A percentile compares a stretch with the other conserved stretches of the same genome.
Conservation (phyloP, 176 grass and related monocot genomes). For the maize (Zea mays) region Zm-B73-REFERENCE-NAM-5.0 NC_050097.1:192626001-192626500, state of each 20-base stretch:
- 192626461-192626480: neutral
- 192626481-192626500: slow-evolving; percentile 5
- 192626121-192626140: slow-evolving; percentile 9
- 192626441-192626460: neutral
- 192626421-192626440: neutral
- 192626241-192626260: neutral
- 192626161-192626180: slow-evolving; percentile 45
- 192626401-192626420: neutral
- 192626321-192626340: slow-evolving; percentile 48
- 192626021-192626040: slow-evolving; percentile 87
- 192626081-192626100: slow-evolving; percentile 65
- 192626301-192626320: slow-evolving; percentile 75
- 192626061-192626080: slow-evolving; percentile 90
- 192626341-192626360: slow-evolving; percentile 42
- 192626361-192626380: slow-evolving; percentile 56
- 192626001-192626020: slow-evolving; percentile 96
- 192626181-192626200: too few species aligned
- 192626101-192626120: slow-evolving; percentile 45
- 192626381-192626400: slow-evolving; percentile 57
- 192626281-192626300: slow-evolving; percentile 70
- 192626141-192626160: slow-evolving; percentile 61
- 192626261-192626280: slow-evolving; percentile 56
- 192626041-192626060: slow-evolving; percentile 95
- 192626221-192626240: too few species aligned
- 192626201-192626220: too few species aligned